phyloP scores from a whole-genome alignment of 768 basidiomycete species.

The Trametes villosa region DNA sequence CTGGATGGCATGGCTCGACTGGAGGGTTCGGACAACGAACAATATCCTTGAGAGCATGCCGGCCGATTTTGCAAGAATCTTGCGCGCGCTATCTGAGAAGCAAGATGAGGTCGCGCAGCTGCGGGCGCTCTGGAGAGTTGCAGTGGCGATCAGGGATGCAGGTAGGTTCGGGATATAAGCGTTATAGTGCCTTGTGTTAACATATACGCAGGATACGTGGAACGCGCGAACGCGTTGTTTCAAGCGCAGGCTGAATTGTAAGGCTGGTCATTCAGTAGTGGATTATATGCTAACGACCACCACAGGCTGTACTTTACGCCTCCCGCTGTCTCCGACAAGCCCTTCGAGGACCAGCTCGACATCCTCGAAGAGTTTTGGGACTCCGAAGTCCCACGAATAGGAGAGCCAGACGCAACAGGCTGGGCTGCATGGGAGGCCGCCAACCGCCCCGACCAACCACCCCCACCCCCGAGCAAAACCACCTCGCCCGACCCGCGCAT shows the following conservation, averaged over 20 bases:
- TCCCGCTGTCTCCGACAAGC: constrained; percentile 41
- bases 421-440: constrained; percentile 67
- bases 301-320: constrained; percentile 65
- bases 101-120: constrained; percentile 47
- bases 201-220: constrained; percentile 59
- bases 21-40: constrained; percentile 57
- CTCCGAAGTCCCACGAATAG: constrained; percentile 74
- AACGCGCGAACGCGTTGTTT: constrained; percentile 76
- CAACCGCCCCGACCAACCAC: constrained; percentile 41
- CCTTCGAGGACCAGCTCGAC: constrained; percentile 55
- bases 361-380: constrained; percentile 86
- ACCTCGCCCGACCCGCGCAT: constrained; percentile 31
- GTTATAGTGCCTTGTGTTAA: neutral
- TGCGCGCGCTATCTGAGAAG: constrained; percentile 43
- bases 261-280: constrained; percentile 24
- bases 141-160: constrained; percentile 64
- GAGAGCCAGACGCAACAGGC: constrained; percentile 66
- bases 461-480: constrained; percentile 17
- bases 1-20: constrained; percentile 83
- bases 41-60: constrained; percentile 58
- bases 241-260: constrained; percentile 87
- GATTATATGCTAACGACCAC: neutral
- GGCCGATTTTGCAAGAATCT: constrained; percentile 52
- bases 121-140: constrained; percentile 73
- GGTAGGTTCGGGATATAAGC: constrained; percentile 43